Percentiles rank a stretch among this genome's conserved stretches.
Evolutionary conservation across 768 basidiomycete species (phyloP).

Genomic region (Lentinula detonsa): DNA sequence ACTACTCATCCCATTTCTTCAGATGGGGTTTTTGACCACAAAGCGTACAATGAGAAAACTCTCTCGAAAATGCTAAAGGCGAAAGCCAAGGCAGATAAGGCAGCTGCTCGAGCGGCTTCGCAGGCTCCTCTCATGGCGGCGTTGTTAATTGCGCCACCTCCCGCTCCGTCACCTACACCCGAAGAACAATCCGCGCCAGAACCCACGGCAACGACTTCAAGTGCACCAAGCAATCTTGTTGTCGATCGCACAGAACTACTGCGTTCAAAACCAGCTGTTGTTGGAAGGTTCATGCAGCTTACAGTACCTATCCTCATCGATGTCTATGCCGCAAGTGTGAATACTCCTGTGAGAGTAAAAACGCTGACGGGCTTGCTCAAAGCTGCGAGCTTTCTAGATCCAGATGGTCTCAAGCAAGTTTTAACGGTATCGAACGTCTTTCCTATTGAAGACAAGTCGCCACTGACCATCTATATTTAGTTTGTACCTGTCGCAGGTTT

Average conservation of each 20-base stretch:
- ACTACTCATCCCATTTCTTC: conserved; percentile 9
- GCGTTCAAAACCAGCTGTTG: conserved; percentile 66
- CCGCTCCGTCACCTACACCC: conserved; percentile 17
- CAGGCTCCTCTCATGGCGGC: conserved; percentile 22
- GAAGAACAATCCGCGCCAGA: conserved; percentile 21
- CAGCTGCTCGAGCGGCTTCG: conserved; percentile 56
- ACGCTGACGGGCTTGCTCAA: conserved; percentile 85
- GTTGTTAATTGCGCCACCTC: conserved; percentile 18
- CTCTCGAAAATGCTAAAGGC: conserved; percentile 71
- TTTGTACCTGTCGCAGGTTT: conserved; percentile 94
- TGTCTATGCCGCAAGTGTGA: conserved; percentile 98
- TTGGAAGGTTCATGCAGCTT: conserved; percentile 80
- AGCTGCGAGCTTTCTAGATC: conserved; percentile 84
- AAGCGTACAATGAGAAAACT: conserved; percentile 83
- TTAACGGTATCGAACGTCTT: conserved; percentile 53
- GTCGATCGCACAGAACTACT: conserved; percentile 71
- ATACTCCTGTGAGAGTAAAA: conserved; percentile 80
- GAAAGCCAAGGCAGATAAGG: conserved; percentile 77
- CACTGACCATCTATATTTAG: conserved; percentile 33
- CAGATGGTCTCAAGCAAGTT: conserved; percentile 67
- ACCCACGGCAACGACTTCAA: conserved; percentile 17
- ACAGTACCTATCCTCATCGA: conserved; percentile 94
- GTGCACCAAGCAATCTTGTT: conserved; percentile 27
- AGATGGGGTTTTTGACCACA: conserved; percentile 97
- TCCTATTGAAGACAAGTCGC: conserved; percentile 3